Evolutionary conservation across 2,329 filamentous ascomycete species (phyloP), one percentile per base, ranked within the genome.

Genomic region (Cladosporium sp.): DNA sequence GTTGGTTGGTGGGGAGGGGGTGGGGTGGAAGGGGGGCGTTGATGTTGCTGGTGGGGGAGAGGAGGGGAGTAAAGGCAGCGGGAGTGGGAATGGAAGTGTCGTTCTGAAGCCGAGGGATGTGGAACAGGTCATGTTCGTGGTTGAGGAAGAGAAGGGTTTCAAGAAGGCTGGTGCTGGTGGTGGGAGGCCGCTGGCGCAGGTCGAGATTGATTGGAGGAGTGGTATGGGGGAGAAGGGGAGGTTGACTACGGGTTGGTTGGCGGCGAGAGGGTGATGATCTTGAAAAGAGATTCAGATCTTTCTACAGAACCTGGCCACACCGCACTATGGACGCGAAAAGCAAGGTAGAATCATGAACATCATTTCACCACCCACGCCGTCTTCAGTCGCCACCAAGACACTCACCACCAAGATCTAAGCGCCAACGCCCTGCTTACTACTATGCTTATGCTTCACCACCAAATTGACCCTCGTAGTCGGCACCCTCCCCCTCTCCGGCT

Each of bases 151-250:
- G 51, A 69, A 73, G 47, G 65, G 68, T n/a, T 64, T 71, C 37
- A 70, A 73, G 9, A 29, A 11, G 27, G 29, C n/a, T n/a, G n/a
- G n/a, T n/a, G 29, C 36, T 36, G 69, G 70, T 29, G 45, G 24
- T 12, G 20, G 47, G 70, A 74, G 40, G 62, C 55, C 85, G 17
- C 83, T 97, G 64, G 92, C 91, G 4, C 84, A 93, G 56, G 70
- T 97, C 58, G 85, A 84, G 38, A 87, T 97, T 53, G 86, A 89
- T 49, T 99, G 93, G 93, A 80, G 88, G 56, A 86, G 87, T 32
- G 82, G 88, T 55, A 91, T 96, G 86, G 93, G 93, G 0, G 93
- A 92, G 70, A 80, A 82, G 61, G 93, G 93, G 0, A 91, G 84
- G 60, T 73, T 99, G 64, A 89, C 85, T 39, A 99, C 93, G 6